A percentile compares a stretch with the other conserved stretches of the same genome.
phyloP scores from a whole-genome alignment of 345 rosid species.

The Crucihimalaya himalaica region DNA sequence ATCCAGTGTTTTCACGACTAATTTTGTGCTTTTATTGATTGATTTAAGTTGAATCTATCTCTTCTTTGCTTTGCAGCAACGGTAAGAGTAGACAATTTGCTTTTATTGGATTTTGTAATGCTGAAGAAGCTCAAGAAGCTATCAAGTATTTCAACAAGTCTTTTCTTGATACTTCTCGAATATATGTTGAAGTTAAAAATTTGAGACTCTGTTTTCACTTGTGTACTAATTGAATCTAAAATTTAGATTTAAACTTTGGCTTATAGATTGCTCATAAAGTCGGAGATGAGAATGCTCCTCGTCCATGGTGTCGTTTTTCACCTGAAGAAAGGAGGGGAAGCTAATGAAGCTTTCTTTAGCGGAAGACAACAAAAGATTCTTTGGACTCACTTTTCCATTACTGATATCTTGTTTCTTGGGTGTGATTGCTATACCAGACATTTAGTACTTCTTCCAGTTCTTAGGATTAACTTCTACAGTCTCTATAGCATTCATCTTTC shows the following conservation, averaged over 20 bases:
- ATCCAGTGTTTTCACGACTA: background rate
- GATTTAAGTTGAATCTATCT: background rate
- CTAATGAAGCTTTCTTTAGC: conserved; percentile 40
- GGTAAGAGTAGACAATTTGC: conserved; percentile 89
- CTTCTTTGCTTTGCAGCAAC: conserved; percentile 48
- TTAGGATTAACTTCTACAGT: conserved; percentile 85
- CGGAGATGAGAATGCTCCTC: conserved; percentile 69
- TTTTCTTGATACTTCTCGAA: conserved; percentile 61
- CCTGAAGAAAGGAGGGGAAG: conserved; percentile 47
- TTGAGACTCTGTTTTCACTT: background rate
- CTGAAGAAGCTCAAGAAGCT: conserved; percentile 78
- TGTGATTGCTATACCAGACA: conserved; percentile 70
- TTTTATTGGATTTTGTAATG: conserved; percentile 76
- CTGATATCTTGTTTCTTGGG: conserved; percentile 52
- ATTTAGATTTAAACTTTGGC: background rate
- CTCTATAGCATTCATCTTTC: conserved; percentile 82
- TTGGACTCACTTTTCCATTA: conserved; percentile 48
- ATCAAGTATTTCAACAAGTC: conserved; percentile 72
- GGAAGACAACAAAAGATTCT: conserved; percentile 58
- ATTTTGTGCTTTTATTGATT: background rate
- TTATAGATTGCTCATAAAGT: conserved; percentile 70
- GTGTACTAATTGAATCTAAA: background rate
- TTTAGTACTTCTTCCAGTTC: conserved; percentile 86
- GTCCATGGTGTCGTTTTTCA: conserved; percentile 90
- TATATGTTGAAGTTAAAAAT: conserved; percentile 62